phyloP scores from a whole-genome alignment of 805 yeast genomes.

The Nakazawaea sp. region DNA sequence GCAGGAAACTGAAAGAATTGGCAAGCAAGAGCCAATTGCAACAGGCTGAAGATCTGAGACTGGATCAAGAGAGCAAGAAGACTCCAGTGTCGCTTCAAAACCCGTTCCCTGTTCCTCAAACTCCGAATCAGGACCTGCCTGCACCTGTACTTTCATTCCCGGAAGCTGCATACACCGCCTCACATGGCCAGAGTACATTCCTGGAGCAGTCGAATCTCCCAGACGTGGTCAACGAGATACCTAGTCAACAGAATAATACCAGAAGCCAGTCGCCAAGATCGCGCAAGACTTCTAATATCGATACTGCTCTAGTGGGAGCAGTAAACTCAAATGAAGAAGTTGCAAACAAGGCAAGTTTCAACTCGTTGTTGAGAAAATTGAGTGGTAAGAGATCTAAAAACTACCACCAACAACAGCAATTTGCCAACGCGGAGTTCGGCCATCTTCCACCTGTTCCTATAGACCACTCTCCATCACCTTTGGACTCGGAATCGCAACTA shows the following conservation, averaged over 20 bases:
- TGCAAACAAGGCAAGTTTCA: constrained; percentile 11
- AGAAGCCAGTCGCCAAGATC: constrained; percentile 11
- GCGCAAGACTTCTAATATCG: constrained; percentile 5
- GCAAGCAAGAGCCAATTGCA: constrained; percentile 24
- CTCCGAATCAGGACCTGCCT: constrained; percentile 17
- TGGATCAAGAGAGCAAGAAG: constrained; percentile 13
- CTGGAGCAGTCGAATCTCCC: too few relatives aligned
- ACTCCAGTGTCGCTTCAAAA: constrained; percentile 7
- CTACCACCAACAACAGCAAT: constrained; percentile 2
- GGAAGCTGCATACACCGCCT: constrained; percentile 35
- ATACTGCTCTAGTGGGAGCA: not conserved
- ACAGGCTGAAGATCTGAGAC: constrained; percentile 10
- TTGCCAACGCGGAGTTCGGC: not conserved
- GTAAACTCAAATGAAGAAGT: constrained; percentile 1
- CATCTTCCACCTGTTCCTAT: constrained; percentile 4
- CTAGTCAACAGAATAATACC: constrained; percentile 8
- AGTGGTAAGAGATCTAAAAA: constrained; percentile 20
- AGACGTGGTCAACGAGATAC: too few relatives aligned
- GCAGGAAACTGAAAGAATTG: constrained; percentile 58
- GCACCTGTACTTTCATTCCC: constrained; percentile 26
- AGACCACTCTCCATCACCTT: constrained; percentile 1
- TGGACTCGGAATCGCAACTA: not conserved
- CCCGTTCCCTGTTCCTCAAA: constrained; percentile 16
- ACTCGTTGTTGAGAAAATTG: constrained; percentile 24
- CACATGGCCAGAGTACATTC: too few relatives aligned